Evolutionary conservation across 2,329 filamentous ascomycete genomes (phyloP).

Genomic region (Fusarium subglutinans): DNA sequence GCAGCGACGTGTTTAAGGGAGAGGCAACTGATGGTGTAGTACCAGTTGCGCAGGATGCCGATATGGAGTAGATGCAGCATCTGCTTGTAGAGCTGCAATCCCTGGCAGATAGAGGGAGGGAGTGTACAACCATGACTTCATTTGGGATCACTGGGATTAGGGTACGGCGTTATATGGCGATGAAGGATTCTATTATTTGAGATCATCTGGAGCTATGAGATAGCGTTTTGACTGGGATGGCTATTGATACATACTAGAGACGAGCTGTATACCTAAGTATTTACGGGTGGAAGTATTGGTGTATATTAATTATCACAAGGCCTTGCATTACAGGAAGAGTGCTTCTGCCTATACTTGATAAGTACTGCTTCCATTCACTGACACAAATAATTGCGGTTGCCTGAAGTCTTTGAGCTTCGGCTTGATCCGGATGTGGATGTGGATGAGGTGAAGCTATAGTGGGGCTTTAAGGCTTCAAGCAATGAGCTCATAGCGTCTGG

Average conservation of each 20-base stretch:
- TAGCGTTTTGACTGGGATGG: slow-evolving; percentile 15
- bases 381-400: neutral
- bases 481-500: slow-evolving; percentile 37
- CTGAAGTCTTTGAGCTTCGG: slow-evolving; percentile 4
- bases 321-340: neutral
- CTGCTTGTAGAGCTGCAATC: neutral
- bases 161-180: slow-evolving; percentile 50
- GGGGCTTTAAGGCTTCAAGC: slow-evolving; percentile 22
- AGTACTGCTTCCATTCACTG: neutral
- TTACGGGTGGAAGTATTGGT: slow-evolving; percentile 2
- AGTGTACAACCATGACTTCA: slow-evolving; percentile 23
- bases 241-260: slow-evolving; percentile 9
- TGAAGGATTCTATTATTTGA: slow-evolving; percentile 45
- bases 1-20: slow-evolving; percentile 61
- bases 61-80: slow-evolving; percentile 50
- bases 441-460: slow-evolving; percentile 30
- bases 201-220: slow-evolving; percentile 48
- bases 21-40: slow-evolving; percentile 63
- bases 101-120: slow-evolving; percentile 16
- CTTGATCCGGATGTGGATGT: slow-evolving; percentile 14
- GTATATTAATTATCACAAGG: neutral
- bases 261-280: slow-evolving; percentile 6
- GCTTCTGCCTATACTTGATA: neutral
- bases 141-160: slow-evolving; percentile 28
- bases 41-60: slow-evolving; percentile 53